A percentile compares a stretch with the other conserved stretches of the same genome.
Conservation (phyloP, 306 rosid species). For the apple (Malus domestica) region ASM211411v1 NC_041792.1:27899907-27900406, state of each 20-base stretch:
- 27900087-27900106: too few species aligned
- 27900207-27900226: conserved; percentile 41
- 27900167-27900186: conserved; percentile 20
- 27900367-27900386: conserved; percentile 47
- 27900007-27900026: too few species aligned
- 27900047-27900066: too few species aligned
- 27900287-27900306: conserved; percentile 47
- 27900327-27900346: conserved; percentile 6
- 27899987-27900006: too few species aligned
- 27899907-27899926: too few species aligned
- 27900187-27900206: conserved; percentile 43
- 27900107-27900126: too few species aligned
- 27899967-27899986: too few species aligned
- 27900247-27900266: conserved; percentile 63
- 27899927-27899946: too few species aligned
- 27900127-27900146: too few species aligned
- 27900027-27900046: too few species aligned
- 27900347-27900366: conserved; percentile 52
- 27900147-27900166: conserved; percentile 53
- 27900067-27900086: too few species aligned
- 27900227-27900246: conserved; percentile 54
- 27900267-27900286: conserved; percentile 55
- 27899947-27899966: too few species aligned
- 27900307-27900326: conserved; percentile 11
- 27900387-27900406: conserved; percentile 55